Percentiles rank a stretch among this genome's conserved stretches.
Evolutionary conservation across 192 early-diverging fungal species (phyloP).

Genomic region (Coemansia sp.): DNA sequence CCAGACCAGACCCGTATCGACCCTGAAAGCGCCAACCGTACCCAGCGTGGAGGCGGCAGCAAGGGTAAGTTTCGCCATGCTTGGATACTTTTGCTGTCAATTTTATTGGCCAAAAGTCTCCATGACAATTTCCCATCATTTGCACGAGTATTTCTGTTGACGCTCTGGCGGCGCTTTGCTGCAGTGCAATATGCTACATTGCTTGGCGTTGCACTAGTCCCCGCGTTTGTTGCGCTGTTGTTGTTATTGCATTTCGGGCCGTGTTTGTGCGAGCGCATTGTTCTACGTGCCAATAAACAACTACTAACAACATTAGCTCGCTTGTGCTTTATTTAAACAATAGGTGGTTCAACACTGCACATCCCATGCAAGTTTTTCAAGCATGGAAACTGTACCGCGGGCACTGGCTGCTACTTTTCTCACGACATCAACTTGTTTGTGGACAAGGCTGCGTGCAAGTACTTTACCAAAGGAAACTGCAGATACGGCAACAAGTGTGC

Average conservation of each 20-base stretch:
- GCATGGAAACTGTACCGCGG: conserved; percentile 73
- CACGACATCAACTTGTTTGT: conserved; percentile 65
- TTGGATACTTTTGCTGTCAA: neutral
- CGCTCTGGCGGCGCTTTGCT: neutral
- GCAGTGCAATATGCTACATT: neutral
- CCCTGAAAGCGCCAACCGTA: conserved; percentile 6
- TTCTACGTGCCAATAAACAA: conserved; percentile 5
- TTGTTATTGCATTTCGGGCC: neutral
- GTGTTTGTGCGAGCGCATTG: conserved; percentile 1
- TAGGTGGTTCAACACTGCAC: conserved; percentile 58
- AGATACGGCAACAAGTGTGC: conserved; percentile 78
- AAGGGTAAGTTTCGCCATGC: conserved; percentile 9
- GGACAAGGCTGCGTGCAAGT: conserved; percentile 70
- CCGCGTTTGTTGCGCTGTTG: neutral
- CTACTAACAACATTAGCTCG: neutral
- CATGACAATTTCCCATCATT: neutral
- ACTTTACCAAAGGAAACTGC: conserved; percentile 77
- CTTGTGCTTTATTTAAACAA: neutral
- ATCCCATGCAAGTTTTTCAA: conserved; percentile 83
- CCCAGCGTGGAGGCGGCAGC: conserved; percentile 9
- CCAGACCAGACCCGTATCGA: conserved; percentile 8
- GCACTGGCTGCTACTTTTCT: conserved; percentile 71
- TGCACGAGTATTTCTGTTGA: neutral
- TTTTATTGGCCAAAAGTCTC: conserved; percentile 2
- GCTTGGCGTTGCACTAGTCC: neutral